phyloP scores from a whole-genome alignment of 2,329 filamentous ascomycete genomes.

The Beauveria sp. region DNA sequence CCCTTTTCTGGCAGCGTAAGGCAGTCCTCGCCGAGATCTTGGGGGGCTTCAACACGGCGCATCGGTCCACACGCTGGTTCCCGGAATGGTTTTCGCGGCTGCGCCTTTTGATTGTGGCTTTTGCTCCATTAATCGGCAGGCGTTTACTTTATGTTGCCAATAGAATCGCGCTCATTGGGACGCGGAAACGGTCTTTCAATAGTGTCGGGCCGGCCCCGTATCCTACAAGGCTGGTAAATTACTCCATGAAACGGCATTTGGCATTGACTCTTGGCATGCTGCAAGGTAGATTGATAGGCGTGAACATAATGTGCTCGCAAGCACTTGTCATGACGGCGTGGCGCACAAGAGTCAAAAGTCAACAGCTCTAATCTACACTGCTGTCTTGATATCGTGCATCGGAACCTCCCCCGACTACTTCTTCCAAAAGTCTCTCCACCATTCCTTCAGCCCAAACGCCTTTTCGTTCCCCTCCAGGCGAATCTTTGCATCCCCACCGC shows the following conservation, averaged over 20 bases:
- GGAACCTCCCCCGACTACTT: constrained; percentile 12
- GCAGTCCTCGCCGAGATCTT: constrained; percentile 7
- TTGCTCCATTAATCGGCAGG: not conserved
- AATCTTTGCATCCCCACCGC: constrained; percentile 42
- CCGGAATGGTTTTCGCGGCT: constrained; percentile 4
- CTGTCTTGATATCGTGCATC: not conserved
- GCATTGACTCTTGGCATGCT: not conserved
- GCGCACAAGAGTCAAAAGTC: not conserved
- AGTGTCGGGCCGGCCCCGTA: not conserved
- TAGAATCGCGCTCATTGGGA: not conserved
- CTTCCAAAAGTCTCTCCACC: constrained; percentile 75
- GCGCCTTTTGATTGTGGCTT: not conserved
- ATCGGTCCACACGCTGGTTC: not conserved
- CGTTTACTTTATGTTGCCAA: not conserved
- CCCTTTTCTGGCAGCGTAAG: not conserved
- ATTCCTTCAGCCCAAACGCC: constrained; percentile 79
- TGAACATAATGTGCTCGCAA: not conserved
- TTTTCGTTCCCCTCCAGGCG: constrained; percentile 69
- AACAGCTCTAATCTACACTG: not conserved
- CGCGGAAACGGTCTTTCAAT: not conserved
- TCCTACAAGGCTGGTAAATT: not conserved
- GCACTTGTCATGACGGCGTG: not conserved
- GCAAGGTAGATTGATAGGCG: not conserved
- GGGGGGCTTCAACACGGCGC: not conserved
- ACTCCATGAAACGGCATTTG: not conserved